Base-by-base conservation (phyloP, 2,329 filamentous ascomycete genomes). In the Colletotrichum falcatum region DNA sequence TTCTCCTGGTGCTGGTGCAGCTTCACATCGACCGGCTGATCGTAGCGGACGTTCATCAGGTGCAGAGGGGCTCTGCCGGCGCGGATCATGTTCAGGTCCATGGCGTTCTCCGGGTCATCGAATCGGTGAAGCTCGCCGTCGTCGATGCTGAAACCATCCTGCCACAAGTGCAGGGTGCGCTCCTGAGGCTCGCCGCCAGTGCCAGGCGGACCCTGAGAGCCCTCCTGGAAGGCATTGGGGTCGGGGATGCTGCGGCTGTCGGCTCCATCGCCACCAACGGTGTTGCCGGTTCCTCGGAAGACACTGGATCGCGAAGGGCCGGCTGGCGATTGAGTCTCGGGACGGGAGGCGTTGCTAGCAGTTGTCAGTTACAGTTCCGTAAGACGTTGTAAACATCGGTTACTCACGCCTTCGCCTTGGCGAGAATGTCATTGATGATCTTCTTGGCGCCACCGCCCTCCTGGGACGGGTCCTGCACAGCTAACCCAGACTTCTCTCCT, bases 121-220 rank as follows among this genome's bases (percentile, higher is more conserved):
- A 93, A 95, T 66, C 92, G 89, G 78, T 88, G 90, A 46, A 96
- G 88, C 56, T 90, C 88, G 35, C 94, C 94, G 76, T 96, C 92
- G 70, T 95, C 93, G 71, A 97, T 90, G 73, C 92, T 95, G 82
- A 96, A 95, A 18, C 94, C 94, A 77, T 97, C 91, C 51, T 88
- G 87, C 94, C 94, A 97, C 54, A 96, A 86, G 76, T 95, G 93
- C 63, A 97, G 85, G 14, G 89, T 87, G 61, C 93, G 90, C 61
- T 89, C 89, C 71, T 92, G 89, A 6, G 88, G 86, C 42, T 86
- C 83, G 12, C 80, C 81, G 20, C 78, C 63, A 78, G 75, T 56
- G 76, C 76, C 69, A 73, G 78, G 61, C 78, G 79, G 44, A 76
- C 74, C 72, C n/a, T 75, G 72, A 1, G 78, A 73, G 20, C 66